Conservation (phyloP, 345 rosid species). For the Eucalyptus regnans region DNA sequence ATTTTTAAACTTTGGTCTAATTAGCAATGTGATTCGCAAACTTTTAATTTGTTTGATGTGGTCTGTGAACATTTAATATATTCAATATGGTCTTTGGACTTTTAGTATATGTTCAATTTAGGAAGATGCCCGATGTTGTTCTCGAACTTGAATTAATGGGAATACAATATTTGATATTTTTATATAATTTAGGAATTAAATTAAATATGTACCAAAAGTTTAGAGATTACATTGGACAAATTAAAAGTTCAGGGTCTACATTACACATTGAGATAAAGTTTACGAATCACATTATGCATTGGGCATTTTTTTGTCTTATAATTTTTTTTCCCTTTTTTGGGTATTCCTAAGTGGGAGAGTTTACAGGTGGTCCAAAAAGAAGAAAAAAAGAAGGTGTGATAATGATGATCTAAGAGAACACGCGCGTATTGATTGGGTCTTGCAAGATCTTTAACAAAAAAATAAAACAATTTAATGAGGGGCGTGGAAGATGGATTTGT, state of each 20-base stretch:
- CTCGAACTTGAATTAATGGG: no score
- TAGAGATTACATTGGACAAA: fast-evolving
- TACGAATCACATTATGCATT: no score
- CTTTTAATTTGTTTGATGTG: no score
- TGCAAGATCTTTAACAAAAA: background rate
- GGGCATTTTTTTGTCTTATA: no score
- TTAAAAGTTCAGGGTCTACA: fast-evolving
- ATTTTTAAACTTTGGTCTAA: no score
- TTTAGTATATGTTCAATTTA: no score
- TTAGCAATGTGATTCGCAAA: fast-evolving
- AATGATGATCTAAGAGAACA: background rate
- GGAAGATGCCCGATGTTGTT: fast-evolving
- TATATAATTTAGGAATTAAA: background rate
- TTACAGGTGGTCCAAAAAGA: background rate
- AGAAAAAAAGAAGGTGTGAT: background rate
- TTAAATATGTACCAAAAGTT: background rate
- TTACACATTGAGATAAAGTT: background rate
- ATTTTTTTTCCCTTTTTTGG: background rate
- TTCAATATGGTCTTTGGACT: fast-evolving
- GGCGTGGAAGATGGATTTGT: background rate
- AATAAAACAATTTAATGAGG: background rate
- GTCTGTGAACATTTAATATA: fast-evolving
- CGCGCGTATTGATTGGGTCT: background rate
- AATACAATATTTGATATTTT: no score
- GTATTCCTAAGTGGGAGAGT: background rate